Conservation (phyloP, 805 yeast genomes). For the Nakazawaea ambrosiae region DNA sequence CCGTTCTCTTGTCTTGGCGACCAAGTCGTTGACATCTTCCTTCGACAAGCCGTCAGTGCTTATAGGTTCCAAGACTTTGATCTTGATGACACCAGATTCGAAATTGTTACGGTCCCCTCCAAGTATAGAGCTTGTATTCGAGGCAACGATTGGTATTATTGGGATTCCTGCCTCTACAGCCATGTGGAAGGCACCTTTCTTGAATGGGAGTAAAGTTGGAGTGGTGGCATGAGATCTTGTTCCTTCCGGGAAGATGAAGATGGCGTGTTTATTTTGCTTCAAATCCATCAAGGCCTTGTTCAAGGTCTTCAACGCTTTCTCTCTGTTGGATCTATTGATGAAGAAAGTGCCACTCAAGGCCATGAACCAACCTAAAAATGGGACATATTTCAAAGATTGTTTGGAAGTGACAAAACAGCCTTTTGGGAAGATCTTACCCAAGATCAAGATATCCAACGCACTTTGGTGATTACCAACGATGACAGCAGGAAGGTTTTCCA, state of each 20-base stretch:
- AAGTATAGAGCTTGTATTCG: slow-evolving; percentile 75
- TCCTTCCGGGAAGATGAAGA: slow-evolving; percentile 96
- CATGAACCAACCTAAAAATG: slow-evolving; percentile 98
- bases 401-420: slow-evolving; percentile 92
- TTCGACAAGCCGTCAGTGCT: slow-evolving; percentile 61
- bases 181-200: slow-evolving; percentile 96
- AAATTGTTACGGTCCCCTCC: slow-evolving; percentile 56
- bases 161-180: slow-evolving; percentile 93
- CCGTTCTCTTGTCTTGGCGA: slow-evolving; percentile 43
- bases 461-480: slow-evolving; percentile 88
- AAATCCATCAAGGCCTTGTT: slow-evolving; percentile 59
- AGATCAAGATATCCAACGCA: slow-evolving; percentile 71
- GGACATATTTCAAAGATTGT: slow-evolving; percentile 72
- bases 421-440: slow-evolving; percentile 81
- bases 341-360: slow-evolving; percentile 83
- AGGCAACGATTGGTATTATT: slow-evolving; percentile 78
- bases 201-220: slow-evolving; percentile 76
- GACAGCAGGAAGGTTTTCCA: slow-evolving; percentile 64
- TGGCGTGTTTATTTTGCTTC: slow-evolving; percentile 57
- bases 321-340: slow-evolving; percentile 73
- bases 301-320: slow-evolving; percentile 69
- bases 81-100: slow-evolving; percentile 66
- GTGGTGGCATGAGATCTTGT: slow-evolving; percentile 75
- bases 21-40: slow-evolving; percentile 61
- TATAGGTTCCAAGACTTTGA: slow-evolving; percentile 79